Evolutionary conservation across 208 protist genomes (phyloP), one percentile per base, ranked within the genome.

Genomic region (Trypanosoma lewisi): DNA sequence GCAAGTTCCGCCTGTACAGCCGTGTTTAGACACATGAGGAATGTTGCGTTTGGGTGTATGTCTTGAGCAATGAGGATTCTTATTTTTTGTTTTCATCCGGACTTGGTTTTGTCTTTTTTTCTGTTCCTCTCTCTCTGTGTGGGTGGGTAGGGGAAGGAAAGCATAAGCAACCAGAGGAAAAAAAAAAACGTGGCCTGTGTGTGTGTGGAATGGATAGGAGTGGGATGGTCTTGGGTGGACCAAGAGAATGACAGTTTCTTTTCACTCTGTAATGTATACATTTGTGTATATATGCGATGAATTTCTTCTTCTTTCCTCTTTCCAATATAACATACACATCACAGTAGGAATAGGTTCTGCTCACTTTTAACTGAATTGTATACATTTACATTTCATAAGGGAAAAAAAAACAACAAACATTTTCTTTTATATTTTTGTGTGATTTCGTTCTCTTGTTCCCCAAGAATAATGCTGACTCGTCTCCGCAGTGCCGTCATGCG

Each of bases 1-100:
- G 71, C 78, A 94, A 89, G 73, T 53, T 75, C 52, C 82, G 84
- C 59, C 67, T 96, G 55, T 96, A 94, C 90, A 88, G 76, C 45
- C 81, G 83, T 59, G 79, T 78, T 23, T 77, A 85, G 70, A 60
- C 61, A 9, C 4, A 25, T 9, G 14, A 23, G 45, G 17, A 11
- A 14, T 28, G 45, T 11, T 23, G 4, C 23, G 17, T 11, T 1
- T 50, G 45, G 3, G 52, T 34, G 19, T 8, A 4, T 45, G n/a
- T 45, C 17, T 7, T 39, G 37, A 33, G 17, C n/a, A 27, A 41
- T 63, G 58, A 16, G 17, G 12, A 42, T 7, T 54, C 19, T 33
- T 63, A 39, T 39, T 53, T 63, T 44, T 63, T 53, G 52, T 5
- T 63, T 63, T 44, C 1, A 25, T 2, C 6, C 17, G 7, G 7